A percentile compares a stretch with the other conserved stretches of the same genome.
Conservation (phyloP, 768 basidiomycete genomes). For the Chalciporus pseudorubinellus region DNA sequence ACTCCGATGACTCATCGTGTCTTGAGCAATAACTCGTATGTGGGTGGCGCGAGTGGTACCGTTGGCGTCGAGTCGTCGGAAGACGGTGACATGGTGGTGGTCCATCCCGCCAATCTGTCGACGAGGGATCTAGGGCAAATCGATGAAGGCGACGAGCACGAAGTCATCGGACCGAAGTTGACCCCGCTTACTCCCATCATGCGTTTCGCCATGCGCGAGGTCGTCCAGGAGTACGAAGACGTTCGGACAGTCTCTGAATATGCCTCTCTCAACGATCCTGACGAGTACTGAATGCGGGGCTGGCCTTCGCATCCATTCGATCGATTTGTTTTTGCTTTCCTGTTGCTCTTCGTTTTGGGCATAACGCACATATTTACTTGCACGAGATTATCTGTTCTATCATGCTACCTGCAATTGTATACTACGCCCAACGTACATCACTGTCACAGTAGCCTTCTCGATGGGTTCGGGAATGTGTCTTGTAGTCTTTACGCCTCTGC, state of each 20-base stretch:
- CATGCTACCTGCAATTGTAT: constrained; percentile 5
- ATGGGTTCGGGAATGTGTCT: not conserved
- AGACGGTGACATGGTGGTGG: constrained; percentile 50
- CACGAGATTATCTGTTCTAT: constrained; percentile 7
- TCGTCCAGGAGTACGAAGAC: constrained; percentile 80
- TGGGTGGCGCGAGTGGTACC: constrained; percentile 39
- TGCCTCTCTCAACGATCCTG: constrained; percentile 66
- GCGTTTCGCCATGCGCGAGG: constrained; percentile 80
- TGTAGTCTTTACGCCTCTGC: constrained; percentile 48
- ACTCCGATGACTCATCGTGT: constrained; percentile 27
- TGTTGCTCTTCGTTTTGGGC: not conserved
- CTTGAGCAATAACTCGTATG: constrained; percentile 28
- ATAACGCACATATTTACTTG: not conserved
- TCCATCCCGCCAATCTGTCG: constrained; percentile 36
- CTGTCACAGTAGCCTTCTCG: not conserved
- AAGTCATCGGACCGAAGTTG: constrained; percentile 69
- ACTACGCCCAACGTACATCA: constrained; percentile 1
- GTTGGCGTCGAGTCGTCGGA: constrained; percentile 38
- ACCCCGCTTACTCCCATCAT: constrained; percentile 79
- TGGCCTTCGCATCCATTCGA: constrained; percentile 5
- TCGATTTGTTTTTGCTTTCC: not conserved
- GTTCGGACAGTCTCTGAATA: constrained; percentile 74
- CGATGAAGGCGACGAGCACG: constrained; percentile 53
- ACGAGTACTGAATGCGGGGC: constrained; percentile 52
- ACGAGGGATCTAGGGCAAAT: constrained; percentile 43